Evolutionary conservation across 192 early-diverging fungal species (phyloP), one percentile per base, ranked within the genome.

Genomic region (Backusella parvicylindrica): DNA sequence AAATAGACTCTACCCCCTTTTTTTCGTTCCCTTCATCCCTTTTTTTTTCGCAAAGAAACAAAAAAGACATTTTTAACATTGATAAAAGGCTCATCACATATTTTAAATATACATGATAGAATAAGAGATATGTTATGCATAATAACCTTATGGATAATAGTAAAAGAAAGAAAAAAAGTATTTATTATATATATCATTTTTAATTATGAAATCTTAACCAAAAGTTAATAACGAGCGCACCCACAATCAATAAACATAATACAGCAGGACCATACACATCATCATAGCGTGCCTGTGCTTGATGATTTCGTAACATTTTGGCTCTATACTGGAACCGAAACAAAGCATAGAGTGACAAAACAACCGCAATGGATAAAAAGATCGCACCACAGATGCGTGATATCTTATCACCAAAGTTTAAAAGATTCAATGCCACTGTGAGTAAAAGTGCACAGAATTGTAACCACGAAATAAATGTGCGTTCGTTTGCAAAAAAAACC

Each of bases 401-500:
- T 26, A 74, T 82, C 32, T 69, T 50, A 67, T 91, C 91, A 41
- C 91, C 91, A 82, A 91, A 89, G 79, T 95, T 95, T 70, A 93
- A 86, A 2, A 95, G 85, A 31, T 83, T 89, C 12, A 95, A 79
- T 3, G 92, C 87, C 31, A 95, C 84, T 16, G 87, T 87, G 8
- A 89, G 84, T 26, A 95, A 76, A 1, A 93, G 80, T 4, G 92
- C 89, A 70, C 87, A 89, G 85, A 91, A 93, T 70, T 92, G 88
- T 81, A 95, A 80, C 95, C 95, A 96, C 15, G 88, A 83, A 33
- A 96, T 83, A 79, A 96, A 96, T 5, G 94, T 95, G 40, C 95
- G 87, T 79, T 96, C 95, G 71, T 96, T 96, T 37, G 94, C 94
- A 81, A 96, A 93, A 67, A 91, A 95, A 15, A 92, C 89, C 84